Base-by-base conservation (phyloP, 768 basidiomycete genomes). In the Kwoniella dejecticola region DNA sequence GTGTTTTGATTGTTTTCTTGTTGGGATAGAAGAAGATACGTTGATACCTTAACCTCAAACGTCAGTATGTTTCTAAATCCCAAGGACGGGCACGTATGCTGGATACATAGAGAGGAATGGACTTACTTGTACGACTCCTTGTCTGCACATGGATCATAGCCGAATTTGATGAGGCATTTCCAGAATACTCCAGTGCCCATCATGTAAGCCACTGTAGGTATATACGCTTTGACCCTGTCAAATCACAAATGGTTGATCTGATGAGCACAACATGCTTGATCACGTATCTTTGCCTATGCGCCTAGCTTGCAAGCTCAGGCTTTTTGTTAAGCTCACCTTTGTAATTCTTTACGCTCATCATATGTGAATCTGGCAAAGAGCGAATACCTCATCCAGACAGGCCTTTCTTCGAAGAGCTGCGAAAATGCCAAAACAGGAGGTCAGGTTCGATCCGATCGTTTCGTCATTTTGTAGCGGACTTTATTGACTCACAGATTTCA, bases 161-260 rank as follows among this genome's bases (percentile, higher is more conserved):
- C 86, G 59, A 92, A 88, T 45, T 86, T 85, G 33, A 97, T 83
- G 50, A 93, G 83, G 13, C 89, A 89, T 69, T 97, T 94, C 40
- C 91, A 84, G 88, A 89, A 98, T 2, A 94, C 93, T 0, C 96
- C 96, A 67, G 96, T 94, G 67, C 88, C 85, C 73, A 97, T 94
- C 8, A 89, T 88, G 72, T 94, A 99, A 56, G 87, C 88, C 3
- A 89, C 85, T 4, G 89, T 79, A 2, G 93, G 88, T 17, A 95
- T 83, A 15, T 92, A 82, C 5, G 86, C 79, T 74, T 94, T 95
- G 12, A 89, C 89, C 62, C 92, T 95, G 62, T 15, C 15, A 23
- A 15, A 21, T 31, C 30, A 42, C n/a, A 7, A 29, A 6, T 12
- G 29, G 19, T 26, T n/a, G n/a, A n/a, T n/a, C n/a, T n/a, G n/a